These are phyloP conservation scores for Penicillium crystallinum DNA, from an alignment of 495 filamentous ascomycete species.

Conservation along the genomic window DNA sequence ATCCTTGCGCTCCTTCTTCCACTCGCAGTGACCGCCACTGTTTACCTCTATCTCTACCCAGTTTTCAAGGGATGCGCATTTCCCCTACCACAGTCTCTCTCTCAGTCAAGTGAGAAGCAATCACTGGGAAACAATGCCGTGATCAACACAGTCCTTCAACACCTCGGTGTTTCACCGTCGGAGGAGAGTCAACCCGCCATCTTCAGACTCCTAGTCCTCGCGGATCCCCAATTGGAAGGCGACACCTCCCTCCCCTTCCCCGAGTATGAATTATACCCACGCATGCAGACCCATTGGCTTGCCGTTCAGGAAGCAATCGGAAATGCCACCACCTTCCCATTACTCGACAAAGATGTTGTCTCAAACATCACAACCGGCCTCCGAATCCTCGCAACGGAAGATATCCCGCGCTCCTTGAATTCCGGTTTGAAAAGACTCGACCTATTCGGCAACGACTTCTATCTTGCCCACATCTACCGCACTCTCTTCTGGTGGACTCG, in stretches of 20 bases:
- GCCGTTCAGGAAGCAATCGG: conserved; percentile 24
- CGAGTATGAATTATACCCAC: conserved; percentile 55
- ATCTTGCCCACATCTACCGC: conserved; percentile 90
- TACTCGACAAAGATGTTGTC: conserved; percentile 23
- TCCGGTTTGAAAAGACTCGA: conserved; percentile 75
- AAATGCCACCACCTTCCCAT: conserved; percentile 12
- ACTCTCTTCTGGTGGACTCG: conserved; percentile 71
- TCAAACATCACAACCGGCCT: conserved; percentile 42
- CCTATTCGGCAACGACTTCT: conserved; percentile 88
- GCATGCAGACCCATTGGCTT: conserved; percentile 49
- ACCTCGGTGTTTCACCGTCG: conserved; percentile 28
- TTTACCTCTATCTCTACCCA: conserved; percentile 88
- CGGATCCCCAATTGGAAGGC: conserved; percentile 93
- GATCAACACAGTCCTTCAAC: conserved; percentile 45
- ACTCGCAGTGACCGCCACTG: conserved; percentile 60
- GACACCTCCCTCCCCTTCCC: conserved; percentile 71
- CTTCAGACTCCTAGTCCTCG: conserved; percentile 87
- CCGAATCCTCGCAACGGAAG: conserved; percentile 51
- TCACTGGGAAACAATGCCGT: conserved; percentile 28
- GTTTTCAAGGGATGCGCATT: conserved; percentile 78
- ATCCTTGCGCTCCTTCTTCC: conserved; percentile 61
- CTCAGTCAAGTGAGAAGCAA: neutral
- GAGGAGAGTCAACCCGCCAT: conserved; percentile 36
- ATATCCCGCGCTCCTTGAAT: conserved; percentile 58
- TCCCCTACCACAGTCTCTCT: conserved; percentile 46